These are phyloP conservation scores for Yueomyces sp. DNA, from an alignment of 805 yeast species.

Conservation along the genomic window DNA sequence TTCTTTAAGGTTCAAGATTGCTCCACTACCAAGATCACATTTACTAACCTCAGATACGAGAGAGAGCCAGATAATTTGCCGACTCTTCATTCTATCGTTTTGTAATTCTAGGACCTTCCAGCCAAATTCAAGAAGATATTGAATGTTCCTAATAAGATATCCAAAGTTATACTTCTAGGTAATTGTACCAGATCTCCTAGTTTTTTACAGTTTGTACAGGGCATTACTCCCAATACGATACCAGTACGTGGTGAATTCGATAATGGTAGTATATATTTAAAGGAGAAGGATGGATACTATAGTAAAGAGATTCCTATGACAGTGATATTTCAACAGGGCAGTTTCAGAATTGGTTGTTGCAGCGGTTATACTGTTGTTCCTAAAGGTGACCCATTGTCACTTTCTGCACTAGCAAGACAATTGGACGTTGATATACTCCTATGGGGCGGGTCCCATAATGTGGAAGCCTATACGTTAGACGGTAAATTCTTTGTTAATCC, in stretches of 20 bases:
- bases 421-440: constrained; percentile 82
- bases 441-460: constrained; percentile 89
- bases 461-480: constrained; percentile 86
- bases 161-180: constrained; percentile 76
- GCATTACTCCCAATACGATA: constrained; percentile 58
- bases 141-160: constrained; percentile 65
- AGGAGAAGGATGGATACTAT: constrained; percentile 2
- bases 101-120: constrained; percentile 29
- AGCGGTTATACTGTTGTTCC: constrained; percentile 81
- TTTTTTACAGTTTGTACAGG: constrained; percentile 49
- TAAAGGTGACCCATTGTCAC: constrained; percentile 70
- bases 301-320: constrained; percentile 40
- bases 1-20: neutral
- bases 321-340: constrained; percentile 52
- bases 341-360: constrained; percentile 68
- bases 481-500: constrained; percentile 93
- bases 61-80: too few species aligned
- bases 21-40: neutral
- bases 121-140: constrained; percentile 56
- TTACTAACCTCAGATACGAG: too few species aligned
- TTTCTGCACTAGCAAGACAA: constrained; percentile 73
- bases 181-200: constrained; percentile 59
- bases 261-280: constrained; percentile 23
- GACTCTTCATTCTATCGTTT: too few species aligned
- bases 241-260: constrained; percentile 80